These are phyloP conservation scores for Athelia sp. DNA, from an alignment of 1,284 basidiomycete genomes.

Conservation along the genomic window DNA sequence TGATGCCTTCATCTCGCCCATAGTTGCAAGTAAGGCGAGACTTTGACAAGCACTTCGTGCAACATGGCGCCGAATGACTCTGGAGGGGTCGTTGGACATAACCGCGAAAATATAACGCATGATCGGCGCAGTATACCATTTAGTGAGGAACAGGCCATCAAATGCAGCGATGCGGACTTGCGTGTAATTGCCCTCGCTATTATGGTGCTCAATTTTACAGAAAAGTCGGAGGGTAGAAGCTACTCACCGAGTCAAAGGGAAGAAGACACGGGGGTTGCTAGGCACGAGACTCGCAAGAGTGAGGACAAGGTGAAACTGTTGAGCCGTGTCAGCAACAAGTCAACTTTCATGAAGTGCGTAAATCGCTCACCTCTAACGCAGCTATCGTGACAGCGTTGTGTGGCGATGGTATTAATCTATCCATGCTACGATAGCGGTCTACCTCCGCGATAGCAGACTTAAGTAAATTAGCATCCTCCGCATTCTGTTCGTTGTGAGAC, in stretches of 20 bases:
- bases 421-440: constrained; percentile 91
- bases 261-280: constrained; percentile 78
- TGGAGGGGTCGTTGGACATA: constrained; percentile 82
- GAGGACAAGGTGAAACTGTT: constrained; percentile 78
- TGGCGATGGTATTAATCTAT: constrained; percentile 90
- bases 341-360: constrained; percentile 7
- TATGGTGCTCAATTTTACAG: constrained; percentile 7
- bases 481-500: constrained; percentile 56
- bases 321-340: constrained; percentile 1
- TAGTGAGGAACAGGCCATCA: constrained; percentile 88
- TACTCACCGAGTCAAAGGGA: constrained; percentile 81
- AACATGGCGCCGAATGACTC: constrained; percentile 80
- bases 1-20: constrained; percentile 82
- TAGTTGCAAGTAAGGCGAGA: constrained; percentile 80
- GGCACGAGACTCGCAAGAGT: constrained; percentile 79
- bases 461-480: constrained; percentile 63
- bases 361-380: constrained; percentile 68
- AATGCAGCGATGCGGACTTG: constrained; percentile 91
- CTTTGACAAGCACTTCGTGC: constrained; percentile 85
- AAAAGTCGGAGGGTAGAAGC: not conserved
- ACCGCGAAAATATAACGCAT: constrained; percentile 91
- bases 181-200: constrained; percentile 88
- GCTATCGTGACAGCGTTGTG: constrained; percentile 94
- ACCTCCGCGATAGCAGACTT: constrained; percentile 76
- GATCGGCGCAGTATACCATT: constrained; percentile 81